Evolutionary conservation across 2,329 filamentous ascomycete species (phyloP), one percentile per base, ranked within the genome.

Genomic region (Magnaporthales sp.): DNA sequence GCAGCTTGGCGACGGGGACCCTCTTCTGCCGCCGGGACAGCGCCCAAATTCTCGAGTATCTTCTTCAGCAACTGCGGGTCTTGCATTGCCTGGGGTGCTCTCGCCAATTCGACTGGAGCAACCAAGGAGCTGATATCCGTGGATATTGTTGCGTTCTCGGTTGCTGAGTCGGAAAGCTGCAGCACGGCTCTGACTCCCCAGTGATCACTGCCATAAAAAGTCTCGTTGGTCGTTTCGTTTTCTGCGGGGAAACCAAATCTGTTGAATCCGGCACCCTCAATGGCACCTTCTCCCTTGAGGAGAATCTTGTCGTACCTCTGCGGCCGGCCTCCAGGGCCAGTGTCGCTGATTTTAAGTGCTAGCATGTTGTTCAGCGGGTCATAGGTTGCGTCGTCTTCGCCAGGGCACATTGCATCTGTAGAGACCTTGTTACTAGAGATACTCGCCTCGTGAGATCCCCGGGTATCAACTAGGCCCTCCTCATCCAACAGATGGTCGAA

Each of bases 291-390:
- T 7, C 77, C 76, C 30, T 80, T 83, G 38, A 87, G 74, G 2
- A 89, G 74, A 61, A 91, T 86, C 38, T 88, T 80, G 71, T 90
- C 87, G 68, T 90, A 90, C 63, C 89, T 77, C 71, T 90, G 88
- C 1, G 88, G 87, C 24, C 86, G 79, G 69, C 81, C 82, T 63
- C 84, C 80, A 62, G 78, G 74, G 1, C 80, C 80, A 62, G 73
- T 77, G 3, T 78, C 79, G 1, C 83, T 80, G 3, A 81, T 81
- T 11, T 79, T 77, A 1, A 82, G 80, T 3, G 88, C 87, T 13
- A 89, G 77, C 0, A 75, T 73, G 70, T 91, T 91, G 6, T 75
- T 75, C 1, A 75, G 75, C 0, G 87, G 87, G 70, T 90, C 83
- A 72, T 88, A 90, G 0, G 88, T 91, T 3, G 86, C 85, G 1